These are phyloP conservation scores for Neoarthrinium moseri DNA, from an alignment of 2,329 filamentous ascomycete genomes.

Conservation along the genomic window DNA sequence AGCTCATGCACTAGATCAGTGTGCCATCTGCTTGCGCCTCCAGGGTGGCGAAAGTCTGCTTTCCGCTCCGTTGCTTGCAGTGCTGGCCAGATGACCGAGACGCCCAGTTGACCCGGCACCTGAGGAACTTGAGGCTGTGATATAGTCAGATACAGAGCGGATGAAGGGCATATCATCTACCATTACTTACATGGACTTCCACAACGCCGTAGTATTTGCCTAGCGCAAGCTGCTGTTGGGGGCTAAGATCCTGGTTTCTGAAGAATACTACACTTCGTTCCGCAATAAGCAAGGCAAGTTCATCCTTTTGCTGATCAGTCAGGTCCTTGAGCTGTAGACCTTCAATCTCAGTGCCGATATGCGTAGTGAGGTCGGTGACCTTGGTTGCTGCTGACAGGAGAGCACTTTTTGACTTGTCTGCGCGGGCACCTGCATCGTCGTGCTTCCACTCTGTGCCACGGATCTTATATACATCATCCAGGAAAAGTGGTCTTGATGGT, in stretches of 20 bases:
- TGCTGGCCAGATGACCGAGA: slow-evolving; percentile 69
- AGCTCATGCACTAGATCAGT: slow-evolving; percentile 69
- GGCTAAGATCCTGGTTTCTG: slow-evolving; percentile 59
- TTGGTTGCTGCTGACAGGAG: slow-evolving; percentile 61
- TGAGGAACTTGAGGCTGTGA: slow-evolving; percentile 66
- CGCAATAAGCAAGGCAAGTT: slow-evolving; percentile 61
- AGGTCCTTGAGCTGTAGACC: slow-evolving; percentile 63
- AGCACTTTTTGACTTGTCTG: slow-evolving; percentile 62
- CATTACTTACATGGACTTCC: slow-evolving; percentile 62
- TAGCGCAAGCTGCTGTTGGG: slow-evolving; percentile 61
- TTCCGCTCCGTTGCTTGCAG: slow-evolving; percentile 60
- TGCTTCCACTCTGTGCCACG: slow-evolving; percentile 54
- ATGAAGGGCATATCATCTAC: background rate
- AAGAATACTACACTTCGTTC: slow-evolving; percentile 68
- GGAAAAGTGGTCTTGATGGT: slow-evolving; percentile 63
- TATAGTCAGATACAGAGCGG: background rate
- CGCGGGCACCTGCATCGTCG: slow-evolving; percentile 61
- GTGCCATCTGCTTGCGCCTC: slow-evolving; percentile 69
- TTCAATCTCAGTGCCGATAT: slow-evolving; percentile 65
- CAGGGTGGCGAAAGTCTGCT: slow-evolving; percentile 64
- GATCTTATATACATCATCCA: slow-evolving; percentile 69
- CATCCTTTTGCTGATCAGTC: slow-evolving; percentile 57
- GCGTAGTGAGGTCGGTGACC: slow-evolving; percentile 58
- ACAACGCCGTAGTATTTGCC: slow-evolving; percentile 64
- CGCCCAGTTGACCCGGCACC: slow-evolving; percentile 65